Conservation (phyloP, 2,329 filamentous ascomycete genomes). For the Pseudophaeomoniella oleicola region DNA sequence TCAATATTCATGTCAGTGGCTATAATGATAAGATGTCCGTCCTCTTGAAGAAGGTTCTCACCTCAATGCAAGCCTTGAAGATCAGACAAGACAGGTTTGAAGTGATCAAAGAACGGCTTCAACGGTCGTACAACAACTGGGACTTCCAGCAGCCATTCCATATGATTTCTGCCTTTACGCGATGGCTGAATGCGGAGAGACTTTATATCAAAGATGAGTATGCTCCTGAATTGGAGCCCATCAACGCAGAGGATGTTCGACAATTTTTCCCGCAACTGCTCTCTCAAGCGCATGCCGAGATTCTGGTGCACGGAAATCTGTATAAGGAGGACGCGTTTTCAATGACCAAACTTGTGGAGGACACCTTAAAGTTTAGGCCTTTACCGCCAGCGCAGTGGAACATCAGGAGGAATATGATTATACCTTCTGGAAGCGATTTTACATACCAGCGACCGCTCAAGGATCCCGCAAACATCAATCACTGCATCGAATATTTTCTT, state of each 20-base stretch:
- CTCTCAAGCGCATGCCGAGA: constrained; percentile 72
- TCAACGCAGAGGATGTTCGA: constrained; percentile 61
- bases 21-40: constrained; percentile 96
- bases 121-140: constrained; percentile 68
- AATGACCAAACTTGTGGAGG: constrained; percentile 70
- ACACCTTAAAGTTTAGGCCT: constrained; percentile 56
- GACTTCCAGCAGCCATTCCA: constrained; percentile 79
- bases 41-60: constrained; percentile 73
- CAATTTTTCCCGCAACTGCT: constrained; percentile 69
- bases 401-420: constrained; percentile 58
- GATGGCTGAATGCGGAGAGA: constrained; percentile 64
- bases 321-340: constrained; percentile 86
- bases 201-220: constrained; percentile 69
- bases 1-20: constrained; percentile 67
- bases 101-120: constrained; percentile 75
- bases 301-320: constrained; percentile 79
- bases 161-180: constrained; percentile 70
- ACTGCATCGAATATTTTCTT: constrained; percentile 68
- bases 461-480: constrained; percentile 79
- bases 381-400: constrained; percentile 70
- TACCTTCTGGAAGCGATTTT: constrained; percentile 69
- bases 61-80: constrained; percentile 70
- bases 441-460: constrained; percentile 68
- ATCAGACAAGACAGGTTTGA: constrained; percentile 78
- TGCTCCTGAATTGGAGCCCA: constrained; percentile 56